These are phyloP conservation scores for Hymenoscyphus fraxineus DNA, from an alignment of 2,329 filamentous ascomycete genomes.

Conservation along the genomic window DNA sequence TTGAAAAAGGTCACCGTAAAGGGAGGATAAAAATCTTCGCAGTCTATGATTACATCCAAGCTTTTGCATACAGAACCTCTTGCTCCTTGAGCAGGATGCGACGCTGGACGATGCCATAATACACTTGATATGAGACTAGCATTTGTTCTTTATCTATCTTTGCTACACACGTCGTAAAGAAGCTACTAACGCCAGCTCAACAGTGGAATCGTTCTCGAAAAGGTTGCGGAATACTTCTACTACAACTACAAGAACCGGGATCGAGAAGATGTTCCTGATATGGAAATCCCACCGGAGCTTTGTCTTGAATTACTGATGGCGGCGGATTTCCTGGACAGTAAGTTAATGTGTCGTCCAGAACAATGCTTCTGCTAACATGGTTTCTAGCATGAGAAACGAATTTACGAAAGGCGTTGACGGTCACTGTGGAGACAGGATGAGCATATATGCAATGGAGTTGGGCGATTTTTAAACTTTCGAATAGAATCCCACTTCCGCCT, in stretches of 20 bases:
- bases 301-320: slow-evolving; percentile 75
- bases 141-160: slow-evolving; percentile 11
- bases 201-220: slow-evolving; percentile 72
- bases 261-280: slow-evolving; percentile 69
- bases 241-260: slow-evolving; percentile 74
- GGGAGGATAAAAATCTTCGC: slow-evolving; percentile 1
- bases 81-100: slow-evolving; percentile 25
- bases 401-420: slow-evolving; percentile 7
- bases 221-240: slow-evolving; percentile 79
- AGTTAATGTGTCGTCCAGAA: slow-evolving; percentile 23
- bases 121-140: slow-evolving; percentile 61
- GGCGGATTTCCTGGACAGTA: slow-evolving; percentile 69
- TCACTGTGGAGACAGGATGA: neutral
- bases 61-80: slow-evolving; percentile 34
- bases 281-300: slow-evolving; percentile 75
- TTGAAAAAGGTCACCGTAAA: neutral
- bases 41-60: slow-evolving; percentile 34
- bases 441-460: slow-evolving; percentile 19
- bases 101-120: slow-evolving; percentile 40
- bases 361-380: neutral
- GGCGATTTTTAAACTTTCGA: neutral
- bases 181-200: slow-evolving; percentile 9
- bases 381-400: slow-evolving; percentile 3
- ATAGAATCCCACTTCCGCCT: neutral
- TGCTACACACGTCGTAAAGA: neutral